Conservation (phyloP, 441 rosid genomes). For the Melianthus villosus region DNA sequence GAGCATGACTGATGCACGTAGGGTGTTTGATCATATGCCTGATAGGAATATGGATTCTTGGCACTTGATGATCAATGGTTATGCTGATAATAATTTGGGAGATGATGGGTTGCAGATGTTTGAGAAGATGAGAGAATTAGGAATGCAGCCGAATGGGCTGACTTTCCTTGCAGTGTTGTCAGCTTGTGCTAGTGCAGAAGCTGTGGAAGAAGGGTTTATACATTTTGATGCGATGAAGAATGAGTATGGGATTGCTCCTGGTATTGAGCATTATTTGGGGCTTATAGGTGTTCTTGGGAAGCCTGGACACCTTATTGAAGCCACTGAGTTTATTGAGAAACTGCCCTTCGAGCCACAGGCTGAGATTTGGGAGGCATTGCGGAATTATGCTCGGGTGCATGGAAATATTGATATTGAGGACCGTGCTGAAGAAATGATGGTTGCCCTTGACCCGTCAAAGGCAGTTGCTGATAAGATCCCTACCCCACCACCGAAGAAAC, state of each 20-base stretch:
- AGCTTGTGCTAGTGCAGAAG: constrained; percentile 61
- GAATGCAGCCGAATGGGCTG: constrained; percentile 44
- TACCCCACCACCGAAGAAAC: constrained; percentile 37
- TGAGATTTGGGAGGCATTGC: constrained; percentile 58
- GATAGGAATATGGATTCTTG: constrained; percentile 63
- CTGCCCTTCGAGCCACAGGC: constrained; percentile 51
- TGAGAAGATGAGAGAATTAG: constrained; percentile 46
- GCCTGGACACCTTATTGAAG: constrained; percentile 57
- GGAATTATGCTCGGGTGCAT: constrained; percentile 39
- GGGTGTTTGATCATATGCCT: constrained; percentile 76
- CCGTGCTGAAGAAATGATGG: constrained; percentile 41
- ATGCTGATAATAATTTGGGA: constrained; percentile 55
- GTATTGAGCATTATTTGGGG: constrained; percentile 44
- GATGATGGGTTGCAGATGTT: constrained; percentile 76
- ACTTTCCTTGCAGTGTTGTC: constrained; percentile 58
- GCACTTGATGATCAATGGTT: constrained; percentile 70
- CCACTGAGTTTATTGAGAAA: constrained; percentile 33
- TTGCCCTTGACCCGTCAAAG: constrained; percentile 36
- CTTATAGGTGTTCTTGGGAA: constrained; percentile 65
- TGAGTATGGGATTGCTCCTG: constrained; percentile 45
- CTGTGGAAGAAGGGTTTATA: constrained; percentile 65
- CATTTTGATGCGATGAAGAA: constrained; percentile 54
- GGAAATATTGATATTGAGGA: constrained; percentile 75
- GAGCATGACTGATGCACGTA: constrained; percentile 57
- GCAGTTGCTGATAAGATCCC: constrained; percentile 27